phyloP scores from a whole-genome alignment of 371 early-diverging fungal genomes.

The Zychaea mexicana region DNA sequence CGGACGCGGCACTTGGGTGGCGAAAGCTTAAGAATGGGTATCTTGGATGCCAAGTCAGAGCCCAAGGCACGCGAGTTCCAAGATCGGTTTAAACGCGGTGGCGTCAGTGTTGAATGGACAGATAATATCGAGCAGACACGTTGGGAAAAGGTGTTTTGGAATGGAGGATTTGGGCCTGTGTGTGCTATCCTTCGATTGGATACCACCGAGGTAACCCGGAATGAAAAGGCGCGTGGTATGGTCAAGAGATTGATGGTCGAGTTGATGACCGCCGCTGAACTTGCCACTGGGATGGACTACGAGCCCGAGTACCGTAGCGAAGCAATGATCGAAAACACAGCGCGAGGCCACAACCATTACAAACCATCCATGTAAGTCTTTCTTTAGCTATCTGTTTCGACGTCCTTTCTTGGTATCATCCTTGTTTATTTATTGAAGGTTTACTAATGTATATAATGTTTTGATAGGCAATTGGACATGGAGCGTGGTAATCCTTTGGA shows the following conservation, averaged over 20 bases:
- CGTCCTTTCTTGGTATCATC: not conserved
- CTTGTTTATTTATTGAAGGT: not conserved
- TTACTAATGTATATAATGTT: constrained; percentile 8
- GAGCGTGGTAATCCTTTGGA: constrained; percentile 65
- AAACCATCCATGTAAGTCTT: constrained; percentile 63
- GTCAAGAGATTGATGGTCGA: constrained; percentile 64
- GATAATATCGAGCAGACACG: constrained; percentile 70
- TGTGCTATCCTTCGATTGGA: constrained; percentile 69
- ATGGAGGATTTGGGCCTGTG: constrained; percentile 75
- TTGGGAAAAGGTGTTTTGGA: constrained; percentile 87
- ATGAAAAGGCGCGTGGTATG: constrained; percentile 51
- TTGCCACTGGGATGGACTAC: constrained; percentile 48
- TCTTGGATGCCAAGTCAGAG: constrained; percentile 23
- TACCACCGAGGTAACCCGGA: constrained; percentile 60
- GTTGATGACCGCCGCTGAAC: constrained; percentile 51
- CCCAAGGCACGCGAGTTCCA: constrained; percentile 27
- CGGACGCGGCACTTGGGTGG: constrained; percentile 46
- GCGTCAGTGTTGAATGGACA: constrained; percentile 42
- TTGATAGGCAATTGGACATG: constrained; percentile 46
- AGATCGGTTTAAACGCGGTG: constrained; percentile 45
- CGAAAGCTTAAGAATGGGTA: constrained; percentile 32
- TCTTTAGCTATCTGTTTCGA: not conserved
- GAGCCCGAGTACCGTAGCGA: constrained; percentile 43
- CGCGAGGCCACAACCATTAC: constrained; percentile 45
- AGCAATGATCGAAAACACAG: constrained; percentile 43